Evolutionary conservation across 2,329 filamentous ascomycete genomes (phyloP).

Genomic region (Pseudogymnoascus sp.): DNA sequence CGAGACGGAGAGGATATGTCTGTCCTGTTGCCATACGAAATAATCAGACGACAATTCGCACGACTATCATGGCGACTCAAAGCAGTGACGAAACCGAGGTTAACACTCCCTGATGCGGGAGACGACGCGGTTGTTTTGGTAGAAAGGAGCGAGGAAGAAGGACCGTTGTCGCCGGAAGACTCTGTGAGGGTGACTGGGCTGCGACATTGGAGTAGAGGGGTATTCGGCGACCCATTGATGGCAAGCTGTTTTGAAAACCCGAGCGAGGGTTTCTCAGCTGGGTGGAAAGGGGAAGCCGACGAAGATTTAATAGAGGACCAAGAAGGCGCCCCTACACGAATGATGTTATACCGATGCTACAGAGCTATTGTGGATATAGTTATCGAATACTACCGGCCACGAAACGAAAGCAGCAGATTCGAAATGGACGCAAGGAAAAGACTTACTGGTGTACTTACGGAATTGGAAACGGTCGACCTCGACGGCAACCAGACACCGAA

Average conservation of each 20-base stretch:
- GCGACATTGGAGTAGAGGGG: conserved; percentile 49
- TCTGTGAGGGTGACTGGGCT: conserved; percentile 40
- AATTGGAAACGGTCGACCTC: conserved; percentile 33
- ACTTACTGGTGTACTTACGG: conserved; percentile 39
- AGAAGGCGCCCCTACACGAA: conserved; percentile 36
- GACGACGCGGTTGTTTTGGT: conserved; percentile 45
- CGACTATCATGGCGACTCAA: conserved; percentile 44
- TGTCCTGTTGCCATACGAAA: conserved; percentile 48
- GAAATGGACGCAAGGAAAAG: conserved; percentile 47
- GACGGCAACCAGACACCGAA: conserved; percentile 18
- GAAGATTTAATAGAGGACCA: conserved; percentile 35
- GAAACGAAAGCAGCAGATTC: conserved; percentile 37
- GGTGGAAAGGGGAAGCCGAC: conserved; percentile 29
- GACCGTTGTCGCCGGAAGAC: conserved; percentile 10
- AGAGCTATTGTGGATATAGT: conserved; percentile 46
- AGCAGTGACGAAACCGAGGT: conserved; percentile 40
- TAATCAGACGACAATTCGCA: conserved; percentile 44
- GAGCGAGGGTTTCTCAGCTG: conserved; percentile 38
- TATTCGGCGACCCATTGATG: conserved; percentile 54
- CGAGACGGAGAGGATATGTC: conserved; percentile 53
- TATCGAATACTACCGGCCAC: conserved; percentile 46
- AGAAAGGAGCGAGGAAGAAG: conserved; percentile 14
- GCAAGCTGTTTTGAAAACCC: conserved; percentile 40
- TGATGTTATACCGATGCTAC: conserved; percentile 51
- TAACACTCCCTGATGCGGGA: conserved; percentile 47